Evolutionary conservation across 2,329 filamentous ascomycete genomes (phyloP).

Genomic region (Pseudogymnoascus sp.): DNA sequence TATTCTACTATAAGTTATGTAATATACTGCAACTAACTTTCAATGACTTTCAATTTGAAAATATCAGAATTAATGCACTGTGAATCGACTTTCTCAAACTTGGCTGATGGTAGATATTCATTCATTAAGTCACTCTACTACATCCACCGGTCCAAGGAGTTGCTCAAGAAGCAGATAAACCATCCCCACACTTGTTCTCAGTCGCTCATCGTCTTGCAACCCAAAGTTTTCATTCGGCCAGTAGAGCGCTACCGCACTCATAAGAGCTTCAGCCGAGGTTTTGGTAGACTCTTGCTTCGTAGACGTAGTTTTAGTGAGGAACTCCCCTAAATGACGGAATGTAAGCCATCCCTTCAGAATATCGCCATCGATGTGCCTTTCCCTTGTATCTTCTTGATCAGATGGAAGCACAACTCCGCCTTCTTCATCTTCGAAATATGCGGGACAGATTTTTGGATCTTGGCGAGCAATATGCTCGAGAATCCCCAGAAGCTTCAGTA

Average conservation of each 20-base stretch:
- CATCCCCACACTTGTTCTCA: not conserved
- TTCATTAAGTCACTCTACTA: not conserved
- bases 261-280: not conserved
- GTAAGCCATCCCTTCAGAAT: constrained; percentile 51
- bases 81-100: not conserved
- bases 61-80: not conserved
- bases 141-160: not conserved
- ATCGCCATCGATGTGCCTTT: constrained; percentile 64
- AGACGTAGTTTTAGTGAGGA: constrained; percentile 30
- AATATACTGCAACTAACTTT: not conserved
- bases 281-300: not conserved
- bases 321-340: constrained; percentile 38
- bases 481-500: constrained; percentile 65
- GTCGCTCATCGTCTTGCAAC: not conserved
- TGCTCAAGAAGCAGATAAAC: constrained; percentile 1
- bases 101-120: not conserved
- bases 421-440: not conserved
- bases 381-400: constrained; percentile 22
- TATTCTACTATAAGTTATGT: not conserved
- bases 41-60: not conserved
- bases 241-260: constrained; percentile 19
- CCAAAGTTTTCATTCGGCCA: constrained; percentile 27
- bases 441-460: constrained; percentile 44
- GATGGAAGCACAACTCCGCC: not conserved
- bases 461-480: constrained; percentile 61